Conservation (phyloP, 805 yeast genomes). For the Pichia ethanolica region DNA sequence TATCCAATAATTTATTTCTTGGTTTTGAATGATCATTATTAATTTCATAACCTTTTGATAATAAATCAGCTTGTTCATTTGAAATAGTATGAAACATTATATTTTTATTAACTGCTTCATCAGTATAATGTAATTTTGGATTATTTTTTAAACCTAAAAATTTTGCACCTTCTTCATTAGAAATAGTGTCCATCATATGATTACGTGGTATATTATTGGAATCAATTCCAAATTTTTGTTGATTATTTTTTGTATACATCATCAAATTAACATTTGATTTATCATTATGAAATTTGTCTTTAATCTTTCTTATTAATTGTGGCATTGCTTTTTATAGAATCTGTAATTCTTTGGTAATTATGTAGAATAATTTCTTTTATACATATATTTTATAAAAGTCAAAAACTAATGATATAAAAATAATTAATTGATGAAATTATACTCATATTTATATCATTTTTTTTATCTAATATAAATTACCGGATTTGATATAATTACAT, state of each 20-base stretch:
- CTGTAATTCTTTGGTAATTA: no score
- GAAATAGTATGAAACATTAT: conserved; percentile 4
- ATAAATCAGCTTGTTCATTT: conserved; percentile 3
- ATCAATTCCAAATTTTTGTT: conserved; percentile 7
- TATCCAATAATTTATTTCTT: conserved; percentile 7
- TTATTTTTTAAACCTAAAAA: neutral
- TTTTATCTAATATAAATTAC: no score
- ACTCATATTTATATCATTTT: no score
- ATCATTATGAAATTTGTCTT: conserved; percentile 1
- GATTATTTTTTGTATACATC: conserved; percentile 9
- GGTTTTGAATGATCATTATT: neutral
- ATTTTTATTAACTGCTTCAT: neutral
- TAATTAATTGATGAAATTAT: no score
- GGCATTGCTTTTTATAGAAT: no score
- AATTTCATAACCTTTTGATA: neutral
- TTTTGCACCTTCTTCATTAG: conserved; percentile 9
- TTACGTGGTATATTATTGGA: conserved; percentile 8
- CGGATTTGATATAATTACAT: no score
- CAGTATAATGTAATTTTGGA: neutral
- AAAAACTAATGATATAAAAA: no score
- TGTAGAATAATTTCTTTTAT: no score
- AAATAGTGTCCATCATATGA: conserved; percentile 12
- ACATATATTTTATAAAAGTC: no score
- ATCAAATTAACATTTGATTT: conserved; percentile 4
- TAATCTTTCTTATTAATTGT: neutral